phyloP scores from a whole-genome alignment of 352 stramenopile genomes.

The Pythium angustatum region DNA sequence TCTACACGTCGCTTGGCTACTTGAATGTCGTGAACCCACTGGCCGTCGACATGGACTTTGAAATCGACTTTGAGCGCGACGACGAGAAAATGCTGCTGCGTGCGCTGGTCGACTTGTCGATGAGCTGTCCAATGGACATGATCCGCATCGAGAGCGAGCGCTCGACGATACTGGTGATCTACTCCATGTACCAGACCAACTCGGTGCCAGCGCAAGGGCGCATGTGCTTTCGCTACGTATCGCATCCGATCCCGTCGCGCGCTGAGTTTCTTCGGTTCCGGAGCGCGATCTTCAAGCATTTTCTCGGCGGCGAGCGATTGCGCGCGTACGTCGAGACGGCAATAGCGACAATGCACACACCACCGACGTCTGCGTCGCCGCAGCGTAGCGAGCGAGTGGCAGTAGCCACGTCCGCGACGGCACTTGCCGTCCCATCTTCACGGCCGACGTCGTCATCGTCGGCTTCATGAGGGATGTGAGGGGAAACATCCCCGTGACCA shows the following conservation, averaged over 20 bases:
- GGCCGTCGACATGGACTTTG: conserved; percentile 66
- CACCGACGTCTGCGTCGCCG: conserved; percentile 11
- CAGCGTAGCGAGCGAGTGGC: not conserved
- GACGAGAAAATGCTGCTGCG: conserved; percentile 66
- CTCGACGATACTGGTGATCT: conserved; percentile 66
- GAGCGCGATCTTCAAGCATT: conserved; percentile 50
- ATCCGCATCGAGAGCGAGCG: conserved; percentile 70
- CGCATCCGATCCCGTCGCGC: conserved; percentile 39
- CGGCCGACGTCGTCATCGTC: not conserved
- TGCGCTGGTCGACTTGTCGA: conserved; percentile 64
- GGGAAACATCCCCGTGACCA: not conserved
- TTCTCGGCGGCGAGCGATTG: conserved; percentile 54
- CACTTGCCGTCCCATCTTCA: not conserved
- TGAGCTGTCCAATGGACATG: conserved; percentile 63
- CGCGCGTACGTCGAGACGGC: conserved; percentile 25
- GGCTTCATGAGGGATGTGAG: not conserved
- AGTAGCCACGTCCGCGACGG: not conserved
- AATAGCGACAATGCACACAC: conserved; percentile 23
- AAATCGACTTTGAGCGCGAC: conserved; percentile 65
- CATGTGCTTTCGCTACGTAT: conserved; percentile 70
- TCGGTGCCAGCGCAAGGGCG: conserved; percentile 45
- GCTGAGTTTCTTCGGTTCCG: conserved; percentile 48
- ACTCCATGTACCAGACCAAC: conserved; percentile 81
- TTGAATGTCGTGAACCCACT: conserved; percentile 64
- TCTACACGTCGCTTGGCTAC: conserved; percentile 58